Conservation (phyloP, 352 stramenopile genomes). For the Globisporangium middletonii region DNA sequence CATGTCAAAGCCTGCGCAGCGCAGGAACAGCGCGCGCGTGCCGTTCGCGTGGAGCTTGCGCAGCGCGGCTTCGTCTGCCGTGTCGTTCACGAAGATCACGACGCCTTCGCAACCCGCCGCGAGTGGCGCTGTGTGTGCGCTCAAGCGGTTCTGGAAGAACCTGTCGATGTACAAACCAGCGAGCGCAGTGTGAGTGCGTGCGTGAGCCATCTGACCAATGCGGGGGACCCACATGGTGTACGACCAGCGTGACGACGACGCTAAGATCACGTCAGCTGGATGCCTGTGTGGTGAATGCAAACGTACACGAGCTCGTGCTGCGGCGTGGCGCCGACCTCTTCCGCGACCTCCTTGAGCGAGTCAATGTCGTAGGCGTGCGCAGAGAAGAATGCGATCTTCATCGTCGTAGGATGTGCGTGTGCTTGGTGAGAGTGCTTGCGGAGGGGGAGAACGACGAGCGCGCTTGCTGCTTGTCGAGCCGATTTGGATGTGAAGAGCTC, state of each 20-base stretch:
- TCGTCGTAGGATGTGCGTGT: no score
- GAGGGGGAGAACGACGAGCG: background rate
- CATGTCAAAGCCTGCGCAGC: constrained; percentile 79
- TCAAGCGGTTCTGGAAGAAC: constrained; percentile 54
- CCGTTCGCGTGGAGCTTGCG: constrained; percentile 41
- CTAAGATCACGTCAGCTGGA: no score
- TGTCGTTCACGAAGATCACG: constrained; percentile 87
- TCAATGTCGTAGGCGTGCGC: constrained; percentile 69
- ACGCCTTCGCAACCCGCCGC: constrained; percentile 52
- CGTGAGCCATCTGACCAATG: background rate
- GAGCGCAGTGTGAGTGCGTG: no score
- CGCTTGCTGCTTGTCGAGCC: background rate
- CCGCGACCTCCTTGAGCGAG: constrained; percentile 36
- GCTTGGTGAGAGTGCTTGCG: no score
- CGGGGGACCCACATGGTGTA: no score
- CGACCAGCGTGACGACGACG: no score
- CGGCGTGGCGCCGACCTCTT: constrained; percentile 33
- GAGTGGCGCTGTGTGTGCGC: constrained; percentile 39
- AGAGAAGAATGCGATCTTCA: constrained; percentile 81
- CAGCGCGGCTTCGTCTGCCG: constrained; percentile 49
- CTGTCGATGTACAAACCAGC: constrained; percentile 9
- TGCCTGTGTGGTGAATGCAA: constrained; percentile 1
- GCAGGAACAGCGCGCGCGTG: constrained; percentile 66
- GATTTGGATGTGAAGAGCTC: background rate
- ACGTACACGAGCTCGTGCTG: constrained; percentile 47